These are phyloP conservation scores for Trypanosoma melophagium DNA, from an alignment of 208 protist species.

Conservation along the genomic window DNA sequence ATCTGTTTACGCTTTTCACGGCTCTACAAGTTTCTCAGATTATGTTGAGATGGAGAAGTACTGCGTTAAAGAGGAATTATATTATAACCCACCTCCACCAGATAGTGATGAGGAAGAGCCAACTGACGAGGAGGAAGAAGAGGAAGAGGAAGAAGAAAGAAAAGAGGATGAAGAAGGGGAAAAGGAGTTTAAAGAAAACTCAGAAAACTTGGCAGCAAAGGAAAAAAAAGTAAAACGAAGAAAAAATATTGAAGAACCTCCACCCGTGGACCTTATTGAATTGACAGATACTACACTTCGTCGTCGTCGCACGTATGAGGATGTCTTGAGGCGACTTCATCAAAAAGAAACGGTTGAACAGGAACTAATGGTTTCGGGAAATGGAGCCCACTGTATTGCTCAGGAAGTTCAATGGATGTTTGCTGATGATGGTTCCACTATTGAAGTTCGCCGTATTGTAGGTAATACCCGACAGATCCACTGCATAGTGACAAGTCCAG, in stretches of 20 bases:
- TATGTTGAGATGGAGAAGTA: constrained; percentile 49
- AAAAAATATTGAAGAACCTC: constrained; percentile 28
- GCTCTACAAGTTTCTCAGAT: constrained; percentile 67
- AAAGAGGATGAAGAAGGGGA: constrained; percentile 22
- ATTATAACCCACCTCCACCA: constrained; percentile 60
- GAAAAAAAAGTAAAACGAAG: constrained; percentile 17
- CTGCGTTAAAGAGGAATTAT: constrained; percentile 39
- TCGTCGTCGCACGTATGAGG: constrained; percentile 63
- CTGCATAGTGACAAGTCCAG: constrained; percentile 33
- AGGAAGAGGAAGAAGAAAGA: constrained; percentile 61
- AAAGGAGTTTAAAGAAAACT: neutral
- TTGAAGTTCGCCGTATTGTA: constrained; percentile 57
- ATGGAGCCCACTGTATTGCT: constrained; percentile 33
- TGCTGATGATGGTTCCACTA: constrained; percentile 44
- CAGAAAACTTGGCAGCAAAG: neutral
- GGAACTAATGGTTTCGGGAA: constrained; percentile 38
- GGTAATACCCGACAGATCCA: constrained; percentile 62
- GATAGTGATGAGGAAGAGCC: constrained; percentile 54
- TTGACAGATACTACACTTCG: constrained; percentile 38
- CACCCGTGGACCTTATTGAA: constrained; percentile 45
- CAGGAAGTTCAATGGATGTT: constrained; percentile 74
- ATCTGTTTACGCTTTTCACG: constrained; percentile 48
- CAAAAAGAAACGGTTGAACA: constrained; percentile 23
- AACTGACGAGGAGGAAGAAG: constrained; percentile 44
- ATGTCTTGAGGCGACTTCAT: constrained; percentile 28